Base-by-base conservation (phyloP, 2,329 filamentous ascomycete genomes). In the Cladorrhinum sp. region DNA sequence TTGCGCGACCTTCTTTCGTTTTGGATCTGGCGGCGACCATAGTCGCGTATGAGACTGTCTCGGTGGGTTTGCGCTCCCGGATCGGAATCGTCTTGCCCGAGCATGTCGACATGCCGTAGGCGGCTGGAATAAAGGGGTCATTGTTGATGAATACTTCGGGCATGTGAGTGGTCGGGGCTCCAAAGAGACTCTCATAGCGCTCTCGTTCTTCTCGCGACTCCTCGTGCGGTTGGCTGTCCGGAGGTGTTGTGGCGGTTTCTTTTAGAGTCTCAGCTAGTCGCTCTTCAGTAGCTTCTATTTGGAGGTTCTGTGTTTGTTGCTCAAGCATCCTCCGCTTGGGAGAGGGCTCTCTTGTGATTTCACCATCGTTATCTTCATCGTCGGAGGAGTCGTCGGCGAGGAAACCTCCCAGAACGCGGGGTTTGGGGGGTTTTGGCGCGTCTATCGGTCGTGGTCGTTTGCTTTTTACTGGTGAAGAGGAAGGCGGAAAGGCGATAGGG, bases 21-120 rank as follows among this genome's bases (percentile, higher is more conserved):
- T 77, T 84, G 4, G 89, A 91, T 55, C 89, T 80, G 10, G 85
- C 82, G 21, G 88, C 88, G 2, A 90, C 83, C 67, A 92, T 81
- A 42, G 83, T 77, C 69, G 90, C 86, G 69, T 89, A 91, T 0
- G 88, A 79, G 1, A 83, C 71, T 0, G 76, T 71, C 1, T 74
- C 73, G 1, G 73, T 72, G 7, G 75, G 71, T 58, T 78, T 79
- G 56, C 86, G 84, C 67, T 84, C 77, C 50, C 79, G 79, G 50
- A 91, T 79, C 0, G 82, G 77, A 1, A 84, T 73, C 0, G 77
- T 77, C 48, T 79, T 82, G 28, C 89, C 89, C 21, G 79, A 77
- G 60, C 84, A 86, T 18, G 82, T 85, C n/a, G 72, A 79, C 33
- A 81, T 73, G 10, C 75, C 78, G 64, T 80, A 80, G 4, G 69